Evolutionary conservation across 169 alveolate species (phyloP), one percentile per base, ranked within the genome.

Genomic region (Plasmodium cynomolgi): DNA sequence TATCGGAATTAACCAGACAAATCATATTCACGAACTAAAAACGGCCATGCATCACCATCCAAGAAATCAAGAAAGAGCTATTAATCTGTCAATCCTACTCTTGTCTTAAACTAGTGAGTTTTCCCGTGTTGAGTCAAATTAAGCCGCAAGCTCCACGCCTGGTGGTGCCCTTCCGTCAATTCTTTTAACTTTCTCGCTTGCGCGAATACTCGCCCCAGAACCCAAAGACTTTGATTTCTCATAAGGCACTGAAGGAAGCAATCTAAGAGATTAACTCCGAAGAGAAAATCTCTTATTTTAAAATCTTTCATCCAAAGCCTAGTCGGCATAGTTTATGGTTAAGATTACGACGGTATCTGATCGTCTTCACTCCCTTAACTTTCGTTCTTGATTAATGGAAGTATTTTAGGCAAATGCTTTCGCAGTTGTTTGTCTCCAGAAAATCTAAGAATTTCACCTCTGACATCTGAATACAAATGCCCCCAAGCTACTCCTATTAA

Each of bases 121-220:
- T 96, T 85, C 98, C 98, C 98, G 98, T 96, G 97, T 97, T 96
- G 98, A 96, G 98, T 97, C 98, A 96, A 97, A 98, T 97, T 96
- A 97, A 97, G 98, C 97, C 98, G 98, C 98, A 97, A 97, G 97
- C 97, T 97, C 98, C 98, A 96, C 98, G 92, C 98, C 97, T 98
- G 98, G 98, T 96, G 98, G 98, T 98, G 98, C 98, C 98, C 98
- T 95, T 97, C 98, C 98, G 98, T 96, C 98, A 95, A 96, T 96
- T 97, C 98, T 98, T 97, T 96, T 97, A 97, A 97, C 98, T 97
- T 98, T 97, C 99, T 97, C 98, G 98, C 98, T 97, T 97, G 99
- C 99, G 98, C 97, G 98, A 98, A 98, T 97, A 97, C 99, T 97
- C 98, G 98, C 98, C 99, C 98, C 98, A 96, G 98, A 97, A 96